Evolutionary conservation across 2,329 filamentous ascomycete genomes (phyloP).

Genomic region (Beauveria medogensis): DNA sequence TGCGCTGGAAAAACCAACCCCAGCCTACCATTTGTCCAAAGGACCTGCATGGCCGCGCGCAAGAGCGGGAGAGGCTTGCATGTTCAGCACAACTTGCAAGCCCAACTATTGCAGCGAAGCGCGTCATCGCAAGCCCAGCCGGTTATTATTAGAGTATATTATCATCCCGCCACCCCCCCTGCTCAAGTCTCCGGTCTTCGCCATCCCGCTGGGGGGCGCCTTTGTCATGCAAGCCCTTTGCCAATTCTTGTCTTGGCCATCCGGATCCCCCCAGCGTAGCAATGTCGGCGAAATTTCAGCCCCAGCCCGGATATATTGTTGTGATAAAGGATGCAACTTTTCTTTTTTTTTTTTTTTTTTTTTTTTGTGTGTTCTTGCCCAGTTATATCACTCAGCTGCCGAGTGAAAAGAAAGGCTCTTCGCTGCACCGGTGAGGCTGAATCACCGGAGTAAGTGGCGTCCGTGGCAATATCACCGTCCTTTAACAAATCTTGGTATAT

Average conservation of each 20-base stretch:
- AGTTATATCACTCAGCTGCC: not conserved
- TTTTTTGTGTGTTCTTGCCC: not conserved
- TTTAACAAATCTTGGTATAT: not conserved
- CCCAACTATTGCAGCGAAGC: not conserved
- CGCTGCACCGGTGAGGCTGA: not conserved
- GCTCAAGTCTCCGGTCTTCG: not conserved
- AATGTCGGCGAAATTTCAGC: no score
- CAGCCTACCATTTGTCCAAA: not conserved
- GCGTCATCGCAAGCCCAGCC: not conserved
- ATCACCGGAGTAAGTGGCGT: not conserved
- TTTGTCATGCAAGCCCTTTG: not conserved
- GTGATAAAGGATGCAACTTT: not conserved
- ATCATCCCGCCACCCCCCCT: no score
- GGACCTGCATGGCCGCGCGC: not conserved
- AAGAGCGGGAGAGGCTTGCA: conserved; percentile 6
- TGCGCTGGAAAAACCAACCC: not conserved
- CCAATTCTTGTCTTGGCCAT: not conserved
- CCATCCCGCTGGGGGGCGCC: not conserved
- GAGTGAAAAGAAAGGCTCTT: not conserved
- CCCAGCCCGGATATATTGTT: not conserved
- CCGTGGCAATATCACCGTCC: not conserved
- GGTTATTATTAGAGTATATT: not conserved
- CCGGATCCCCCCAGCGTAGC: no score
- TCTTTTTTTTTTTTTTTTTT: no score
- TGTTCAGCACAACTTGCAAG: not conserved